These are phyloP conservation scores for Cordyceps tenuipes DNA, from an alignment of 2,329 filamentous ascomycete genomes.

Conservation along the genomic window DNA sequence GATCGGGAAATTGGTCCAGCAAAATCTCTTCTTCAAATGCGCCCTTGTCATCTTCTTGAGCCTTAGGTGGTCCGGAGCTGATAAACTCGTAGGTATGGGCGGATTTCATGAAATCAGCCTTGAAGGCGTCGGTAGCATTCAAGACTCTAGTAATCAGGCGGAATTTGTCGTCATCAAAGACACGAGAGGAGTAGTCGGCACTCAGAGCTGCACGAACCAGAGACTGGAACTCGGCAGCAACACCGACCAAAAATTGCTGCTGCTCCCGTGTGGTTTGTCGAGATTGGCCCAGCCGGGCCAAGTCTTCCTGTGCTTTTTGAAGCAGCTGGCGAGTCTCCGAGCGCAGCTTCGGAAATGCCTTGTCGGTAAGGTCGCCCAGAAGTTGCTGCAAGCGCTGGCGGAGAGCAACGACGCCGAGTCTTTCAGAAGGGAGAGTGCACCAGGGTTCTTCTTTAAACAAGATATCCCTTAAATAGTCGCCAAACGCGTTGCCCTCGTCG, in stretches of 20 bases:
- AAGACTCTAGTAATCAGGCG: constrained; percentile 18
- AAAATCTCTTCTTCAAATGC: too few species aligned
- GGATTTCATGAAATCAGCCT: background rate
- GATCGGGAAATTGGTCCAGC: background rate
- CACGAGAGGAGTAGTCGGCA: constrained; percentile 12
- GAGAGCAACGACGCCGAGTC: constrained; percentile 20
- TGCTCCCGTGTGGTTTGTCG: constrained; percentile 15
- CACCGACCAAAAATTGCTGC: constrained; percentile 12
- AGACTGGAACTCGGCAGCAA: constrained; percentile 17
- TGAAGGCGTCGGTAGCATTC: constrained; percentile 16
- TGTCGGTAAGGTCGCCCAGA: constrained; percentile 20
- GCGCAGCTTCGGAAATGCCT: constrained; percentile 20
- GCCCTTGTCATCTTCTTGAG: too few species aligned
- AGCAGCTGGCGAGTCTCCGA: constrained; percentile 16
- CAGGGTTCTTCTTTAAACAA: background rate
- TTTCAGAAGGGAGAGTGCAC: constrained; percentile 13
- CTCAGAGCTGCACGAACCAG: constrained; percentile 12
- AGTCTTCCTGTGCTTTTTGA: background rate
- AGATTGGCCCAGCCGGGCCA: constrained; percentile 13
- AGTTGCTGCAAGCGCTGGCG: constrained; percentile 18
- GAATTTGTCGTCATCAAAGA: constrained; percentile 13
- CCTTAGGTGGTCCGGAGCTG: background rate
- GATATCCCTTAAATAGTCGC: background rate
- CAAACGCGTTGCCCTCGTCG: background rate
- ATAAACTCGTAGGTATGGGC: constrained; percentile 16